Conservation (phyloP, 805 yeast genomes). For the Yamadazyma insecticola region DNA sequence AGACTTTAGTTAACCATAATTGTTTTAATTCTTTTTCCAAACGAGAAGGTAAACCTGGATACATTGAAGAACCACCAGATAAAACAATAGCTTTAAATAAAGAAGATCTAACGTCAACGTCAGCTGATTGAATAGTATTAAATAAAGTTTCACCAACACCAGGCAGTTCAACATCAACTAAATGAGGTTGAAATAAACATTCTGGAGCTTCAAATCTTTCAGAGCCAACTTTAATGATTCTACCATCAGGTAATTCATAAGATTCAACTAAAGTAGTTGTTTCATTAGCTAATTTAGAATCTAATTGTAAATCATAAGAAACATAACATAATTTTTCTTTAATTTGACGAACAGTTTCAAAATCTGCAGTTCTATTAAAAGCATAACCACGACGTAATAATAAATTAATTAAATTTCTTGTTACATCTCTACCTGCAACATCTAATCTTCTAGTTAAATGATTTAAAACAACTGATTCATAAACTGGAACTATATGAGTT, state of each 20-base stretch:
- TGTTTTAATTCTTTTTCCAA: conserved; percentile 95
- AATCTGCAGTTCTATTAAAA: conserved; percentile 96
- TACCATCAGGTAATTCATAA: conserved; percentile 95
- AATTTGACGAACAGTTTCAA: conserved; percentile 96
- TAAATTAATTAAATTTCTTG: conserved; percentile 89
- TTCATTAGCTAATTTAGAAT: conserved; percentile 80
- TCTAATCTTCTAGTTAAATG: conserved; percentile 90
- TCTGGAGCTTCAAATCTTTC: conserved; percentile 97
- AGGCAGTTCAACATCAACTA: conserved; percentile 94
- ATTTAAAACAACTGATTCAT: conserved; percentile 93
- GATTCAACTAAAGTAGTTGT: conserved; percentile 92
- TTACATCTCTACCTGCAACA: conserved; percentile 97
- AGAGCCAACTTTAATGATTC: conserved; percentile 88
- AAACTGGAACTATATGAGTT: conserved; percentile 96
- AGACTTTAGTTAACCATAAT: conserved; percentile 86
- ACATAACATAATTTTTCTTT: conserved; percentile 96
- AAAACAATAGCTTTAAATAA: conserved; percentile 88
- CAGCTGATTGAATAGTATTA: conserved; percentile 91
- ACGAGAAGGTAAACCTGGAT: conserved; percentile 95
- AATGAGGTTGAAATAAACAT: conserved; percentile 91
- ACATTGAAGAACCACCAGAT: conserved; percentile 98
- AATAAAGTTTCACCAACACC: conserved; percentile 93
- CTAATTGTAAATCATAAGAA: conserved; percentile 88
- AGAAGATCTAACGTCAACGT: conserved; percentile 86
- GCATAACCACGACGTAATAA: conserved; percentile 95